Evolutionary conservation across 768 basidiomycete genomes (phyloP).

Genomic region (Guyanaporus albipodus): DNA sequence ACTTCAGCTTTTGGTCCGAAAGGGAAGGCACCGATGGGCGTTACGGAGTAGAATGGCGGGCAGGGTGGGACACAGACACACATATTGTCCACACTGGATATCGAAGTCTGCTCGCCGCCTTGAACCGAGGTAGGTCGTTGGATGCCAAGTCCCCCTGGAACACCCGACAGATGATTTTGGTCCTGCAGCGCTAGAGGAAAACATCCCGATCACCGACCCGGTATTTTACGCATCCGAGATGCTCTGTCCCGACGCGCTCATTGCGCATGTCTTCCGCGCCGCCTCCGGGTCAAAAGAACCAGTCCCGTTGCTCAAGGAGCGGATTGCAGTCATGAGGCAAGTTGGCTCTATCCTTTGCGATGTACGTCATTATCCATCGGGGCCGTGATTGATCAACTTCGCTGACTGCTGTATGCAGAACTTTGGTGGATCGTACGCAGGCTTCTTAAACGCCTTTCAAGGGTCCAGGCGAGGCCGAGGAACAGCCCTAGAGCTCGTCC

Average conservation of each 20-base stretch:
- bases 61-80: conserved; percentile 56
- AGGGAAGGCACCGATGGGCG: conserved; percentile 52
- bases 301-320: conserved; percentile 66
- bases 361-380: conserved; percentile 39
- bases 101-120: conserved; percentile 79
- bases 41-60: conserved; percentile 77
- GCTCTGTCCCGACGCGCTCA: conserved; percentile 65
- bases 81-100: conserved; percentile 71
- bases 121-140: conserved; percentile 63
- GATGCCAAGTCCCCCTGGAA: too few species aligned
- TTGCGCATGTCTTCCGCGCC: conserved; percentile 66
- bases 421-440: conserved; percentile 68
- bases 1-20: conserved; percentile 90
- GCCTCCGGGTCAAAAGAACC: conserved; percentile 53
- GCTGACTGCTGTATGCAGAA: conserved; percentile 37
- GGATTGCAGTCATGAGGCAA: conserved; percentile 74
- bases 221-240: conserved; percentile 68
- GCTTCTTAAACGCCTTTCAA: conserved; percentile 62
- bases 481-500: conserved; percentile 69
- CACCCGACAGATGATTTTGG: neutral
- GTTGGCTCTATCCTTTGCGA: conserved; percentile 67
- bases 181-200: conserved; percentile 63
- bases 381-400: conserved; percentile 5
- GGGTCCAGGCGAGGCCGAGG: conserved; percentile 48
- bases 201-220: conserved; percentile 76